Percentiles rank a stretch among this genome's conserved stretches.
These are phyloP conservation scores for Cokeromyces recurvatus DNA, from an alignment of 371 early-diverging fungal species.

Conservation along the genomic window DNA sequence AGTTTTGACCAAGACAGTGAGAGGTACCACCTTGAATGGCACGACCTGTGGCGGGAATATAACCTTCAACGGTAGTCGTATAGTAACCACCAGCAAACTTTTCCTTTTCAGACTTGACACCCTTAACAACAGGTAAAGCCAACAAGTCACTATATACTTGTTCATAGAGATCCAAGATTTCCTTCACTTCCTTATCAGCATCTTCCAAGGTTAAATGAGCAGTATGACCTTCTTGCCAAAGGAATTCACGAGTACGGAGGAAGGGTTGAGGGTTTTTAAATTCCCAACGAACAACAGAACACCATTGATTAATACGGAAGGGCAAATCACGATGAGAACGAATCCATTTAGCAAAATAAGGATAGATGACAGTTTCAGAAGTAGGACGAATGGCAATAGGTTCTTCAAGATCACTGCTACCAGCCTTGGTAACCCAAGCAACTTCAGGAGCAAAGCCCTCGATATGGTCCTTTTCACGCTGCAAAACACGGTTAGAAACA, in stretches of 20 bases:
- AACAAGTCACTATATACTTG: conserved; percentile 96
- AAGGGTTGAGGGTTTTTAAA: conserved; percentile 99
- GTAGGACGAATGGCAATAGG: conserved; percentile 99
- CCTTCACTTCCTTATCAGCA: conserved; percentile 89
- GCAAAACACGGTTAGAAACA: conserved; percentile 86
- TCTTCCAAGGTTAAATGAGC: conserved; percentile 92
- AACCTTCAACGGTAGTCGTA: conserved; percentile 99
- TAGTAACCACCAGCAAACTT: conserved; percentile 99
- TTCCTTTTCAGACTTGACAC: conserved; percentile 99
- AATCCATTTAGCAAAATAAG: conserved; percentile 99
- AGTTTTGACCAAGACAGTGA: conserved; percentile 99
- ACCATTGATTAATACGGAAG: conserved; percentile 99
- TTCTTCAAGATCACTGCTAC: conserved; percentile 89
- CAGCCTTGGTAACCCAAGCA: conserved; percentile 99
- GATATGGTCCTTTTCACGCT: conserved; percentile 99
- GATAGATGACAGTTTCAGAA: conserved; percentile 99
- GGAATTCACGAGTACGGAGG: conserved; percentile 99
- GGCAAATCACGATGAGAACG: conserved; percentile 99
- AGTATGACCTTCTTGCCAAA: conserved; percentile 99
- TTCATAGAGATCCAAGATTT: conserved; percentile 95
- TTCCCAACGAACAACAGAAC: conserved; percentile 99
- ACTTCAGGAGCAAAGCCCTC: conserved; percentile 99
- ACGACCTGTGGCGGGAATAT: conserved; percentile 97
- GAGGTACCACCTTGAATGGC: conserved; percentile 99
- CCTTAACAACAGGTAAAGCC: conserved; percentile 99